Percentiles rank a stretch among this genome's conserved stretches.
Evolutionary conservation across 441 rosid genomes (phyloP).

Genomic region (Gossypium aridum): DNA sequence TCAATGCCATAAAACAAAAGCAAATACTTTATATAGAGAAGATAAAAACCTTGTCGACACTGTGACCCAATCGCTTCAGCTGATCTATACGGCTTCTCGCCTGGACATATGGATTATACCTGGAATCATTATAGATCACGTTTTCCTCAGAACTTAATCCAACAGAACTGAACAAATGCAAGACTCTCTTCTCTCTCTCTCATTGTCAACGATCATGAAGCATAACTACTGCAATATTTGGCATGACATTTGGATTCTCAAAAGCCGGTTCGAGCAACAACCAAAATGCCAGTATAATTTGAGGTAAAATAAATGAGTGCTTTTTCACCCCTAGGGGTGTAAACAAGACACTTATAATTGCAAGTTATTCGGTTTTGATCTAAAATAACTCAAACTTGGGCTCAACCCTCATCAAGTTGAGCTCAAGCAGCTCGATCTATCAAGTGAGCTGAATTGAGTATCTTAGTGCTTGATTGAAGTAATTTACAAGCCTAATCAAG

Average conservation of each 20-base stretch:
- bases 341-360: background rate
- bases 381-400: background rate
- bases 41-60: constrained; percentile 79
- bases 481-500: background rate
- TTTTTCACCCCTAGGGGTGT: background rate
- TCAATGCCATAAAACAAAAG: background rate
- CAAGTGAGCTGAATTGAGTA: background rate
- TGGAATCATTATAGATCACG: constrained; percentile 19
- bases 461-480: background rate
- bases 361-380: background rate
- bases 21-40: background rate
- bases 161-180: background rate
- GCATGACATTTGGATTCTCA: background rate
- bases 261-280: background rate
- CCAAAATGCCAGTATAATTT: background rate
- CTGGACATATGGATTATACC: constrained; percentile 95
- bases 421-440: background rate
- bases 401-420: background rate
- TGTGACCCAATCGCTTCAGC: constrained; percentile 96
- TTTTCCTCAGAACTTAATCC: background rate
- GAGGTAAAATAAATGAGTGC: background rate
- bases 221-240: background rate
- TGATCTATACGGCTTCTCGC: constrained; percentile 98
- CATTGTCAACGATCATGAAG: background rate
- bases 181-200: background rate